These are phyloP conservation scores for Vigna angularis DNA, from an alignment of 306 rosid genomes.

Conservation along the genomic window DNA sequence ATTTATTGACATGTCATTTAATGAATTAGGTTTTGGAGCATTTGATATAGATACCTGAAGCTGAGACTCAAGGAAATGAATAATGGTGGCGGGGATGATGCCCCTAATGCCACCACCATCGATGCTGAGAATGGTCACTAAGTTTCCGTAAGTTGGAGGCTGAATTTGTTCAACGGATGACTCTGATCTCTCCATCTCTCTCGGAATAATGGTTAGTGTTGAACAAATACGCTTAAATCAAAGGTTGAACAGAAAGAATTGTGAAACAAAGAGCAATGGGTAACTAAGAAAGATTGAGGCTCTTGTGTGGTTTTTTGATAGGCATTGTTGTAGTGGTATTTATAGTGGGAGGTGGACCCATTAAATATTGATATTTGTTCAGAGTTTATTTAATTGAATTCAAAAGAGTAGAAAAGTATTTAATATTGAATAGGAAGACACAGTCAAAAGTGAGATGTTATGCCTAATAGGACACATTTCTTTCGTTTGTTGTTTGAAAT, in stretches of 20 bases:
- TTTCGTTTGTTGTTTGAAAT: no score
- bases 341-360: neutral
- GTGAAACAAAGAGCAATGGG: neutral
- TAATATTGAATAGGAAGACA: constrained; percentile 17
- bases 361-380: neutral
- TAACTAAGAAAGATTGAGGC: neutral
- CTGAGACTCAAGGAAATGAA: constrained; percentile 65
- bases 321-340: neutral
- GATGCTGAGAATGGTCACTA: constrained; percentile 70
- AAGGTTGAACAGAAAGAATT: neutral
- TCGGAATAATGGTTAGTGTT: neutral
- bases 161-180: constrained; percentile 42
- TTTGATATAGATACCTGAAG: constrained; percentile 61
- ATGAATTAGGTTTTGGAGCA: neutral
- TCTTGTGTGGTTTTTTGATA: neutral
- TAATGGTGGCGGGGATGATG: constrained; percentile 67
- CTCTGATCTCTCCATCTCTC: constrained; percentile 37
- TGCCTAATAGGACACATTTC: neutral
- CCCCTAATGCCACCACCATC: constrained; percentile 82
- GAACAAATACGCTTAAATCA: neutral
- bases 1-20: no score
- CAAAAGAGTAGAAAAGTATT: neutral
- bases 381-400: neutral
- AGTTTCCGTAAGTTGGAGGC: constrained; percentile 70
- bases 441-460: neutral